Conservation (phyloP, 768 basidiomycete species). For the Xerocomellus chrysenteron region DNA sequence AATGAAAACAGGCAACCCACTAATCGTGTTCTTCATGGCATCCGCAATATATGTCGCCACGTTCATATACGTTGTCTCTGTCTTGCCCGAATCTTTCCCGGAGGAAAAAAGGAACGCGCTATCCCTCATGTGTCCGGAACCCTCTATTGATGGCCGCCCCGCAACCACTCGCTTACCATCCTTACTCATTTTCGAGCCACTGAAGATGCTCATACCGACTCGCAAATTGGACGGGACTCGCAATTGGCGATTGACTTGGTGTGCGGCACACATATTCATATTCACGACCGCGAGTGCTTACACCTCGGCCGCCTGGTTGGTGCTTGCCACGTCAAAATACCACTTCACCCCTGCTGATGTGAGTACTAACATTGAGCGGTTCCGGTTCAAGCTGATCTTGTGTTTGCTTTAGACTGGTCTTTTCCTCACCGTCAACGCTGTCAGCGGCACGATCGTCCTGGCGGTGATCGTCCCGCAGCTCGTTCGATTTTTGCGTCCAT, state of each 20-base stretch:
- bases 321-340: constrained; percentile 26
- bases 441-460: constrained; percentile 19
- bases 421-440: constrained; percentile 18
- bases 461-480: constrained; percentile 21
- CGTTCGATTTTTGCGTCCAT: constrained; percentile 26
- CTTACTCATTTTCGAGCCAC: constrained; percentile 21
- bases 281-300: constrained; percentile 17
- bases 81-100: constrained; percentile 34
- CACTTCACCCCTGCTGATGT: constrained; percentile 30
- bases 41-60: constrained; percentile 9
- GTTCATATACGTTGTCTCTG: constrained; percentile 22
- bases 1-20: constrained; percentile 20
- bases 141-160: not conserved
- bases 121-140: constrained; percentile 1
- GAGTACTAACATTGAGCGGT: not conserved
- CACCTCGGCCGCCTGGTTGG: constrained; percentile 14
- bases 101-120: constrained; percentile 23
- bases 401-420: constrained; percentile 25
- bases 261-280: constrained; percentile 29
- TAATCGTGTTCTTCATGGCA: constrained; percentile 24
- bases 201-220: constrained; percentile 24
- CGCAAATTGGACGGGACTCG: constrained; percentile 14
- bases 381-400: not conserved
- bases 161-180: not conserved
- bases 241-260: constrained; percentile 33